Base-by-base conservation (phyloP, 2,329 filamentous ascomycete species). In the Helminthosporium solani region DNA sequence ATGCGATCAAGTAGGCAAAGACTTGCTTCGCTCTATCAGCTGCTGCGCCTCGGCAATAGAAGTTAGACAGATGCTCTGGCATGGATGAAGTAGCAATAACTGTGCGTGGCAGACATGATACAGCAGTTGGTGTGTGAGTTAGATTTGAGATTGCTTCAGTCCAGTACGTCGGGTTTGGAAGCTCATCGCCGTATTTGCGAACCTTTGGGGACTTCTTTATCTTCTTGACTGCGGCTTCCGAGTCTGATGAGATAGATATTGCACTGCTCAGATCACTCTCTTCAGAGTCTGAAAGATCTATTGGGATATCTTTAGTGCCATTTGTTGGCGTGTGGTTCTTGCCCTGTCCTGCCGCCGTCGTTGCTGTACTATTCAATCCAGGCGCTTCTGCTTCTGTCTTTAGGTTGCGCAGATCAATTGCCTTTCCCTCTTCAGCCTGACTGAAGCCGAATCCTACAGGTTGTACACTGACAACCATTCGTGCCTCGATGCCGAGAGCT, bases 111-210 rank as follows among this genome's bases (percentile, higher is more conserved):
- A 70, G 47, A 16, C 88, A 79, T 47, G 96, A 91, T 2, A 96
- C 86, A 0, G 90, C 79, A 7, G 94, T 78, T 46, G 87, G 90
- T 39, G 83, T 88, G 43, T 88, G 82, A 0, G 88, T 92, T 3
- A 89, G 78, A 2, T 90, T 87, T 0, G 91, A 96, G 2, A 94
- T 76, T 2, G 88, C 86, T 68, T 99, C 94, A 0, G 87, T 87
- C 94, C 94, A 99, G 68, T 97, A 97, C 40, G 88, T 86, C 1
- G 94, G 91, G 54, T 86, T 94, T 2, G 85, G 82, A 21, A 96
- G 76, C 56, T 95, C 90, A 16, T 79, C 77, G 57, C 95, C 90
- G 58, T 85, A 88, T 43, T 64, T 61, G 44, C 78, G 76, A 47
- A 76, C 78, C 20, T 63, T 60, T 39, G 61, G 65, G 6, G 57